Evolutionary conservation across 805 yeast genomes (phyloP), one percentile per base, ranked within the genome.

Genomic region (Candida khao-thaluensis): DNA sequence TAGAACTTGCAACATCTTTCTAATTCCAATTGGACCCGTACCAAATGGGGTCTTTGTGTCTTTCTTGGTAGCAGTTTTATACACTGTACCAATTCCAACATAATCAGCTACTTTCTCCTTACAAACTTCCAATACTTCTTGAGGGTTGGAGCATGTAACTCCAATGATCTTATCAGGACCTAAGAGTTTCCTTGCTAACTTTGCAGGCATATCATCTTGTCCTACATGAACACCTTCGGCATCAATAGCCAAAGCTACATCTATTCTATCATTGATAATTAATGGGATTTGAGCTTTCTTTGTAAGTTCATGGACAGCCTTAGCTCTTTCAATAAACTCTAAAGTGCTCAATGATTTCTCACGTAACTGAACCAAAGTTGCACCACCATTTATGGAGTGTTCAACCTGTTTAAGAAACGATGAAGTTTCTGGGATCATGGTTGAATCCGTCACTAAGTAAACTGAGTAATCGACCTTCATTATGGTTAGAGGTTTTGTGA

Each of bases 171-270:
- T 87, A 40, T 77, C 72, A 0, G 81, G 77, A 0, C 96, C 96
- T 9, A 88, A 59, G 22, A 87, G 53, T 50, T 66, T 53, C 25
- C 96, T 62, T 1, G 78, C 93, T 26, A 71, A 50, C 1, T 51
- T 51, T 1, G 78, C 78, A 8, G 75, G 73, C 86, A 89, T 85
- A 55, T 89, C 97, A 38, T 82, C 89, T 58, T 89, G 96, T 0
- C 97, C 97, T 15, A 89, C 86, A 64, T 89, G 97, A 7, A 90
- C 82, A 24, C 95, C 95, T 47, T 87, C 96, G 2, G 95, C 95
- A 49, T 76, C 93, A 40, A 87, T 71, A 0, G 96, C 96, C 30
- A 90, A 63, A 0, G 96, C 96, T 9, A 90, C 87, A 54, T 89
- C 97, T 2, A 87, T 74, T 37, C 96, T 66, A 53, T 89, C 96